phyloP scores from a whole-genome alignment of 2,329 filamentous ascomycete genomes.

The Acarospora socialis region DNA sequence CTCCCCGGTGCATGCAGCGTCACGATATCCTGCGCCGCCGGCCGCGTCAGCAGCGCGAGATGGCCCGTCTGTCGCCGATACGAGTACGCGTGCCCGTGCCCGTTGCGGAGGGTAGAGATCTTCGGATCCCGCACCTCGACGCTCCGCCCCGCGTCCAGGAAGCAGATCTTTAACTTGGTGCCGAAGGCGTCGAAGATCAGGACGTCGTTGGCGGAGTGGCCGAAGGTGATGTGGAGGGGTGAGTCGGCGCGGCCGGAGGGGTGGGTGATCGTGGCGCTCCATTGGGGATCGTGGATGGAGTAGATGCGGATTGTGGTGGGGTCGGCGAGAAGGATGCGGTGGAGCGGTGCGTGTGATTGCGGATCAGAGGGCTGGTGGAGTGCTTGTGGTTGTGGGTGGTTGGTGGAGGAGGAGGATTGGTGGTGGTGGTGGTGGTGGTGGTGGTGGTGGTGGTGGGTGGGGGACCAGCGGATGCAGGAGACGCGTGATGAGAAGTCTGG shows the following conservation, averaged over 20 bases:
- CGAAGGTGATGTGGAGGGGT: constrained; percentile 31
- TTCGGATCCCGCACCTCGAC: constrained; percentile 34
- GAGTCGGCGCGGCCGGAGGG: constrained; percentile 35
- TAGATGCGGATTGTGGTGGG: constrained; percentile 27
- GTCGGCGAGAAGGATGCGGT: constrained; percentile 28
- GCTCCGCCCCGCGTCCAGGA: constrained; percentile 27
- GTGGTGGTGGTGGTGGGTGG: constrained; percentile 9
- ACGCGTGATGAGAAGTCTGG: constrained; percentile 19
- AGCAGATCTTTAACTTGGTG: constrained; percentile 31
- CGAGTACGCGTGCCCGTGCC: constrained; percentile 9
- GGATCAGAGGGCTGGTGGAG: background rate
- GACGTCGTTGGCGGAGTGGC: constrained; percentile 27
- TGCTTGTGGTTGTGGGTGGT: background rate
- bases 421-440: background rate
- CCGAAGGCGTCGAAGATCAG: constrained; percentile 29
- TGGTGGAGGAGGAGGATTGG: background rate
- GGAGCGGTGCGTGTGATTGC: constrained; percentile 13
- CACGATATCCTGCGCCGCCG: constrained; percentile 30
- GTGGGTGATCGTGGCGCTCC: constrained; percentile 32
- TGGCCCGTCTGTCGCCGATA: constrained; percentile 13
- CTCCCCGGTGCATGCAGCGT: constrained; percentile 27
- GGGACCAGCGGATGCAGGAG: constrained; percentile 25
- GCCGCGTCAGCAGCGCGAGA: constrained; percentile 32
- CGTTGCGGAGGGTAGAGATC: constrained; percentile 19
- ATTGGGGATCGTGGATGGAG: constrained; percentile 28